A percentile compares a stretch with the other conserved stretches of the same genome.
Evolutionary conservation across 352 stramenopile species (phyloP).

Genomic region (Globisporangium rhizosaccharum): DNA sequence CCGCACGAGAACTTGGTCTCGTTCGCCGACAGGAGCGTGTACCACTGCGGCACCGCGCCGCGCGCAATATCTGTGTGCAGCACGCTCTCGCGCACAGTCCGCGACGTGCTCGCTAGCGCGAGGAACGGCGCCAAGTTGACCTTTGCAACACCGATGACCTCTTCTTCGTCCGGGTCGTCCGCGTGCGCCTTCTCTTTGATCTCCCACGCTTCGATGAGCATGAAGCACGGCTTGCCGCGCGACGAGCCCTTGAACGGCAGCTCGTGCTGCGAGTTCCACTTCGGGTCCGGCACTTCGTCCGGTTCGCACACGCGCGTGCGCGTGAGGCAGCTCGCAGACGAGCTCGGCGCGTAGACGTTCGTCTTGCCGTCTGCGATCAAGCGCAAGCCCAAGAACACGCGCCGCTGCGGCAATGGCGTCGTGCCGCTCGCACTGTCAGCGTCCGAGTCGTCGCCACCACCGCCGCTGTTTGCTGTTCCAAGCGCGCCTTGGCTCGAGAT

Average conservation of each 20-base stretch:
- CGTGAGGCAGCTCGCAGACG: slow-evolving; percentile 65
- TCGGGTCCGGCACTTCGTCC: slow-evolving; percentile 52
- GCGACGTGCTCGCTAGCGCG: slow-evolving; percentile 73
- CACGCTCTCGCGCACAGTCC: slow-evolving; percentile 76
- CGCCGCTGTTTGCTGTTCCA: slow-evolving; percentile 1
- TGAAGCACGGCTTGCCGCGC: slow-evolving; percentile 78
- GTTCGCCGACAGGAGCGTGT: slow-evolving; percentile 75
- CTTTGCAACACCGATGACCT: slow-evolving; percentile 78
- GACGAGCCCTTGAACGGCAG: slow-evolving; percentile 66
- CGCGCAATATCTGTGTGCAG: slow-evolving; percentile 81
- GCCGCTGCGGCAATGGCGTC: slow-evolving; percentile 23
- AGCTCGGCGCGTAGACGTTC: slow-evolving; percentile 81
- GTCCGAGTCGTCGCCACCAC: slow-evolving; percentile 41
- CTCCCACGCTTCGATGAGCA: slow-evolving; percentile 85
- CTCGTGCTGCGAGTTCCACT: slow-evolving; percentile 80
- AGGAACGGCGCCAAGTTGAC: slow-evolving; percentile 87
- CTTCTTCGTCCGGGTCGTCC: slow-evolving; percentile 40
- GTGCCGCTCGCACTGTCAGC: slow-evolving; percentile 34
- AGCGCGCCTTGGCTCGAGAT: slow-evolving; percentile 58
- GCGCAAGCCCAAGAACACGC: slow-evolving; percentile 66
- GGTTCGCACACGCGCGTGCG: slow-evolving; percentile 56
- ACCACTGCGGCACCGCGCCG: slow-evolving; percentile 81
- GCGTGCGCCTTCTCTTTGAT: slow-evolving; percentile 33
- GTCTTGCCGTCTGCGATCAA: slow-evolving; percentile 82
- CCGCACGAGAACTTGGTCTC: slow-evolving; percentile 84